These are phyloP conservation scores for Pyrenophora seminiperda DNA, from an alignment of 2,329 filamentous ascomycete genomes.

Conservation along the genomic window DNA sequence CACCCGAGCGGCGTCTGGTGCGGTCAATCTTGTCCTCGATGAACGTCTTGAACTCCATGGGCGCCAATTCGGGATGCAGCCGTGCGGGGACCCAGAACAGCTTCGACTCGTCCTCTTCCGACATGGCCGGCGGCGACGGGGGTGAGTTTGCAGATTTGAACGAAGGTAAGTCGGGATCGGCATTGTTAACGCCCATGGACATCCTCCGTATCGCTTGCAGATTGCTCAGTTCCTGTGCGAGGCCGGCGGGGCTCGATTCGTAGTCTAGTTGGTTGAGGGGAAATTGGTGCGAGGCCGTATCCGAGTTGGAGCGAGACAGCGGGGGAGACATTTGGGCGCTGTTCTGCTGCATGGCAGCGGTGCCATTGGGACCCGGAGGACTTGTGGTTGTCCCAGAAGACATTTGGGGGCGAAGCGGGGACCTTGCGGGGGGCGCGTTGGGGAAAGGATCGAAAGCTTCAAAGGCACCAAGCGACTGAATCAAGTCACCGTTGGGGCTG, in stretches of 20 bases:
- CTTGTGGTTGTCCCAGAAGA: constrained; percentile 11
- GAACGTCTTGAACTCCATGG: constrained; percentile 95
- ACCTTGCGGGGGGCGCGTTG: constrained; percentile 49
- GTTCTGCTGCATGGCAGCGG: constrained; percentile 15
- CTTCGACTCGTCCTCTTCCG: constrained; percentile 83
- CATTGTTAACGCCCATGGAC: constrained; percentile 85
- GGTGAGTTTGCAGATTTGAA: constrained; percentile 66
- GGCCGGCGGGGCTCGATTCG: constrained; percentile 85
- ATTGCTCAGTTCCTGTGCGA: constrained; percentile 91
- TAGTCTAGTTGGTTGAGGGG: constrained; percentile 85
- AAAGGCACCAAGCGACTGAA: constrained; percentile 41
- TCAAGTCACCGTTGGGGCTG: constrained; percentile 58
- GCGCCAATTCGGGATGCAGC: constrained; percentile 91
- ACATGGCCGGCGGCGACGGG: constrained; percentile 68
- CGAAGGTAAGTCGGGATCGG: constrained; percentile 76
- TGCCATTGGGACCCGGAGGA: constrained; percentile 28
- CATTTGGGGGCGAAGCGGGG: constrained; percentile 48
- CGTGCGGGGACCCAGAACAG: constrained; percentile 95
- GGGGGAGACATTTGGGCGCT: constrained; percentile 45
- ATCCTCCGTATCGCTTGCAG: constrained; percentile 86
- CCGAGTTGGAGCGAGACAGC: constrained; percentile 46
- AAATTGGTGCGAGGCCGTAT: constrained; percentile 63
- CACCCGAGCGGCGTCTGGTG: constrained; percentile 82
- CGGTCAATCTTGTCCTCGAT: constrained; percentile 90
- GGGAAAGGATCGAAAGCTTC: constrained; percentile 42